Percentiles rank a stretch among this genome's conserved stretches.
Evolutionary conservation across 192 early-diverging fungal genomes (phyloP).

Genomic region (Rhizophagus clarus): DNA sequence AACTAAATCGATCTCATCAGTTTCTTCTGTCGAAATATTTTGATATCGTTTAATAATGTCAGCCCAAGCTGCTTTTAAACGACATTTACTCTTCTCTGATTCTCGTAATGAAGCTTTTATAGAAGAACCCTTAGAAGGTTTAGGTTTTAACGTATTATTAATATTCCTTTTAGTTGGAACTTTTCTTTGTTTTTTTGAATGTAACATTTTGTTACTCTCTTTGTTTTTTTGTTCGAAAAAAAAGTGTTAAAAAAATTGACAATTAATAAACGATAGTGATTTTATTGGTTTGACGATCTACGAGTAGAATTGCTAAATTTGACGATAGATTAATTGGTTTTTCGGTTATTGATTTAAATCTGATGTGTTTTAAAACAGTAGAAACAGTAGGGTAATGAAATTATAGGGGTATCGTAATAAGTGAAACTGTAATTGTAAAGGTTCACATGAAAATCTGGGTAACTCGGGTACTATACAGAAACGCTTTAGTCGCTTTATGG

Average conservation of each 20-base stretch:
- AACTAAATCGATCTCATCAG: constrained; percentile 1
- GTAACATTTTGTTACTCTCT: not conserved
- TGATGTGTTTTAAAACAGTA: no score
- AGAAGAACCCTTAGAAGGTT: not conserved
- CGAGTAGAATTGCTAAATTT: no score
- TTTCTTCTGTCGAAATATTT: not conserved
- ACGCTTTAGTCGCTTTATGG: no score
- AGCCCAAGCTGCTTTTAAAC: constrained; percentile 15
- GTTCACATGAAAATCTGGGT: no score
- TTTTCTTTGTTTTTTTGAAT: not conserved
- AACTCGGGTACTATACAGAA: no score
- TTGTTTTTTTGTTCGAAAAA: not conserved
- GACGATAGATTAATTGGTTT: no score
- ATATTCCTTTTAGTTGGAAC: not conserved
- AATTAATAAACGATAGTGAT: no score
- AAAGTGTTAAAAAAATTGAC: not conserved
- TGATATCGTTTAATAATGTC: constrained; percentile 20
- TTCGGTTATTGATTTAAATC: no score
- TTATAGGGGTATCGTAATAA: no score
- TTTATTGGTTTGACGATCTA: no score
- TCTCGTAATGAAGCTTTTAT: not conserved
- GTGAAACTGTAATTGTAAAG: no score
- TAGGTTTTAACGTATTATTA: not conserved
- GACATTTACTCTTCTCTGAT: not conserved
- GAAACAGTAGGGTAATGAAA: no score